Conservation (phyloP, 2,329 filamentous ascomycete species). For the Penicillium sp. region DNA sequence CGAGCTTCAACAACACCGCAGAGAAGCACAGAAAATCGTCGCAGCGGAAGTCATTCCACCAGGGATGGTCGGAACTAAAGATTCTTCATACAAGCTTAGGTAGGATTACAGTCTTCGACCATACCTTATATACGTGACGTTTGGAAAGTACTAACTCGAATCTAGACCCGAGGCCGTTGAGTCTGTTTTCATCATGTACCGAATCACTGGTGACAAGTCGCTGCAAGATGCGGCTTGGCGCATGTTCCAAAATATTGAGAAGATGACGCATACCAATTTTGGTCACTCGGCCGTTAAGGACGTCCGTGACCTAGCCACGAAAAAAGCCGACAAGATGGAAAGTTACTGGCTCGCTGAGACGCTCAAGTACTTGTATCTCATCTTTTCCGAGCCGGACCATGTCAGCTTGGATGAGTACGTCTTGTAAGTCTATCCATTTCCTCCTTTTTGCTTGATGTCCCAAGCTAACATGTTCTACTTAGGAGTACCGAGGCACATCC, state of each 20-base stretch:
- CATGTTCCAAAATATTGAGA: conserved; percentile 51
- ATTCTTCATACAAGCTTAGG: conserved; percentile 34
- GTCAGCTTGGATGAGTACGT: conserved; percentile 47
- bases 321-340: conserved; percentile 43
- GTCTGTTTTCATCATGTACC: conserved; percentile 62
- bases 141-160: neutral
- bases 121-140: neutral
- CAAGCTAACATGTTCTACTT: conserved; percentile 1
- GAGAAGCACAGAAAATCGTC: conserved; percentile 22
- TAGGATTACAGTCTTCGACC: conserved; percentile 10
- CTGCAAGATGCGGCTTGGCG: conserved; percentile 50
- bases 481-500: conserved; percentile 46
- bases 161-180: conserved; percentile 58
- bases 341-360: conserved; percentile 50
- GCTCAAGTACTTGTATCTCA: conserved; percentile 48
- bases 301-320: conserved; percentile 34
- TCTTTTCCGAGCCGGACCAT: conserved; percentile 42
- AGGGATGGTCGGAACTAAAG: conserved; percentile 27
- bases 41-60: conserved; percentile 25
- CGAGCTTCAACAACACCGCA: conserved; percentile 15
- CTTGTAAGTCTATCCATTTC: conserved; percentile 31
- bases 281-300: conserved; percentile 47
- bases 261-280: conserved; percentile 43
- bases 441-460: neutral
- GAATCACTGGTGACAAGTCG: conserved; percentile 56